Evolutionary conservation across 2,329 filamentous ascomycete species (phyloP).

Genomic region (Hypocreales sp.): DNA sequence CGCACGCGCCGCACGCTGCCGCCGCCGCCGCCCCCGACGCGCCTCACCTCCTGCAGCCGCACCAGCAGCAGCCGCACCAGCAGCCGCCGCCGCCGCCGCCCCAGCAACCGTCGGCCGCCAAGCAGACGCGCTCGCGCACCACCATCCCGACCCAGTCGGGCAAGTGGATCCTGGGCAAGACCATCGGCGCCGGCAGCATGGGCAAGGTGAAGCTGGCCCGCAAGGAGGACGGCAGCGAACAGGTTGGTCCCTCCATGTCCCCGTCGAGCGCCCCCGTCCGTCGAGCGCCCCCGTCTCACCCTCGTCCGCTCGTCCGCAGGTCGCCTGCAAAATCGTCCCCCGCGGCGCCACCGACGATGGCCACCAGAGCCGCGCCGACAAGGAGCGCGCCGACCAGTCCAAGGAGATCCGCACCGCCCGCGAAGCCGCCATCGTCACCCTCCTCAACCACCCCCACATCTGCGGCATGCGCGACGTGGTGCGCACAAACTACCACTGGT

Average conservation of each 20-base stretch:
- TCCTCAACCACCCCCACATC: constrained; percentile 89
- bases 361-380: constrained; percentile 52
- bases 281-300: background rate
- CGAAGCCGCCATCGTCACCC: constrained; percentile 89
- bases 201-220: constrained; percentile 94
- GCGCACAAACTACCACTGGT: constrained; percentile 96
- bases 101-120: too few relatives aligned
- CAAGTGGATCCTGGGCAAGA: constrained; percentile 91
- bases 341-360: constrained; percentile 79
- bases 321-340: constrained; percentile 94
- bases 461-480: constrained; percentile 93
- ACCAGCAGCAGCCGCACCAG: too few relatives aligned
- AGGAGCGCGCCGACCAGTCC: constrained; percentile 84
- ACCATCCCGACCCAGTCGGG: constrained; percentile 83
- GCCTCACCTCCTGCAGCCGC: too few relatives aligned
- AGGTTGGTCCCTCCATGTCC: constrained; percentile 40
- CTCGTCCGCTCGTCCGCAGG: constrained; percentile 24
- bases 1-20: constrained; percentile 30
- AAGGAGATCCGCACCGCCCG: constrained; percentile 91
- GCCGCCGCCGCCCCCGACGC: constrained; percentile 24
- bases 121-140: constrained; percentile 48
- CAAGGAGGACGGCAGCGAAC: constrained; percentile 78
- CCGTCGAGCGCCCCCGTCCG: background rate
- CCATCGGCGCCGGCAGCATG: constrained; percentile 95
- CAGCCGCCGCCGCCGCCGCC: constrained; percentile 25